Evolutionary conservation across 176 grass and related monocot genomes (phyloP).

Genomic region (Eremochloa ophiuroides): DNA sequence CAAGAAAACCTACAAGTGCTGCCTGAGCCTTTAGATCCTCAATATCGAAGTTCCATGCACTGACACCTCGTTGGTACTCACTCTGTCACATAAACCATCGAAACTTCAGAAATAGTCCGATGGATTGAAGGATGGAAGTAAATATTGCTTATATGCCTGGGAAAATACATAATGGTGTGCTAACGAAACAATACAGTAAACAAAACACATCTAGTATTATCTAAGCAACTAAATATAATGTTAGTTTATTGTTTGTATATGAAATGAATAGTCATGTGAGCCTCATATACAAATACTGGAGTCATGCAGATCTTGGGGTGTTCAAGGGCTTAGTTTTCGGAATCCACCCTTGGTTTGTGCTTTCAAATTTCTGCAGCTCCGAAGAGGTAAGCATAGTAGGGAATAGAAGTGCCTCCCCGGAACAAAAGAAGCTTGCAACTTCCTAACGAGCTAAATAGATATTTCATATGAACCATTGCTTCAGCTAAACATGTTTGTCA

Average conservation of each 20-base stretch:
- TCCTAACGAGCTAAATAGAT: not conserved
- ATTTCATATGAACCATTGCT: not conserved
- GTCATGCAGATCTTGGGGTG: not conserved
- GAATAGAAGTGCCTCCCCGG: not conserved
- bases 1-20: slow-evolving; percentile 57
- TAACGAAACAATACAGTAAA: not conserved
- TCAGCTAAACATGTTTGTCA: slow-evolving; percentile 13
- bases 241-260: slow-evolving; percentile 9
- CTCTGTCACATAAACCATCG: slow-evolving; percentile 43
- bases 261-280: not conserved
- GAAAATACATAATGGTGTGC: not conserved
- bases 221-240: not conserved
- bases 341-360: not conserved
- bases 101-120: not conserved
- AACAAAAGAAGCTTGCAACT: not conserved
- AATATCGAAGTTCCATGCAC: slow-evolving; percentile 98
- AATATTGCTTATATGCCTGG: not conserved
- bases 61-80: slow-evolving; percentile 97
- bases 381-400: not conserved
- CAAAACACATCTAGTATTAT: slow-evolving; percentile 1
- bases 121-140: not conserved
- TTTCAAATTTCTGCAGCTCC: not conserved
- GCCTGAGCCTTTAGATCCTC: slow-evolving; percentile 98
- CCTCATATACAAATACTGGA: not conserved
- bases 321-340: not conserved